phyloP scores from a whole-genome alignment of 1,284 basidiomycete genomes.

The Acaromyces ingoldii region DNA sequence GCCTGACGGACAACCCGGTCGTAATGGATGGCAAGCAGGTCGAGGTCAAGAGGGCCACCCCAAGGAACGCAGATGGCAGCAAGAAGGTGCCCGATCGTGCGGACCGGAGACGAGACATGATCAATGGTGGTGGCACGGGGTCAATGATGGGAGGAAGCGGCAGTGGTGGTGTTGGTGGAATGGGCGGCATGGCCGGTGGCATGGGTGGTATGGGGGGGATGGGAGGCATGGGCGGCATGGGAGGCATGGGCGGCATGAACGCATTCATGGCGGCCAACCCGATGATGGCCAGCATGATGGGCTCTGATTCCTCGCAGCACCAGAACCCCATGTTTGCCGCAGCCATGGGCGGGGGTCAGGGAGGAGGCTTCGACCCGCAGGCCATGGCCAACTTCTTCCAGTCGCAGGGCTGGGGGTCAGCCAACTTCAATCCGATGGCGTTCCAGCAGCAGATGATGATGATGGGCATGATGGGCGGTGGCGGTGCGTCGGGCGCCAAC shows the following conservation, averaged over 20 bases:
- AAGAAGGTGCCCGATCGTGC: conserved; percentile 61
- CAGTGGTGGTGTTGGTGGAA: conserved; percentile 50
- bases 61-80: conserved; percentile 8
- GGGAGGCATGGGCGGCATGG: conserved; percentile 47
- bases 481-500: conserved; percentile 27
- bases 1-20: conserved; percentile 43
- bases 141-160: conserved; percentile 27
- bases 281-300: conserved; percentile 61
- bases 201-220: conserved; percentile 27
- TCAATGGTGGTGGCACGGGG: conserved; percentile 32
- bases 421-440: conserved; percentile 46
- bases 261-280: conserved; percentile 50
- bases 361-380: conserved; percentile 53
- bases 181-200: conserved; percentile 14
- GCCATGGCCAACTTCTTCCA: conserved; percentile 59
- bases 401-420: conserved; percentile 54
- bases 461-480: conserved; percentile 40
- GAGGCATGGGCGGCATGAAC: conserved; percentile 8
- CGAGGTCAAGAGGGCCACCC: conserved; percentile 67
- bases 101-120: conserved; percentile 59
- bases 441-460: conserved; percentile 50
- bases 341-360: conserved; percentile 19
- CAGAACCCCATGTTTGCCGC: conserved; percentile 57
- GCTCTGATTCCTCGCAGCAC: conserved; percentile 52
- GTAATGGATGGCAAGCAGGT: conserved; percentile 62